Evolutionary conservation across 148 eudicot species (phyloP), one percentile per base, ranked within the genome.

Genomic region (Chenopodium quinoa): DNA sequence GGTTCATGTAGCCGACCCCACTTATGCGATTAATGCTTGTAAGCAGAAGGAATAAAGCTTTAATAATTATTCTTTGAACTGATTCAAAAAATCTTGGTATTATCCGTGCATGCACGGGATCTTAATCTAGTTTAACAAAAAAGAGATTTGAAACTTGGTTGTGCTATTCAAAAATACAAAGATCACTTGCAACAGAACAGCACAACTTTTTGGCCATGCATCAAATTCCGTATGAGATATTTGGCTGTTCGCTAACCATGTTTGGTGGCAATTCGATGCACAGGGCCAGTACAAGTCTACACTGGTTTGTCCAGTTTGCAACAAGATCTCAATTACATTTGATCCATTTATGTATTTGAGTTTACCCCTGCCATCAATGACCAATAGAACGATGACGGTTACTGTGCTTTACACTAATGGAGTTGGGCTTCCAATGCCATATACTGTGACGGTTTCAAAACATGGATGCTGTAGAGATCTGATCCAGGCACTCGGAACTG

Each of bases 211-310:
- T 66, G 25, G n/a, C 37, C 32, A 66, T 46, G 73, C 48, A 31
- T 73, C 7, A 31, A 80, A 12, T 60, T 17, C 17, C 32, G 2
- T 68, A 1, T 47, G 13, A 29, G 20, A 29, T 44, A 27, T 31
- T 60, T n/a, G 46, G 48, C 48, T 25, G 78, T 29, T 32, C 56
- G 62, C 81, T 83, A 23, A 83, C 70, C 52, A 48, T 82, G 56
- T 81, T 19, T 68, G 17, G 0, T 84, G 84, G 54, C 66, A 60
- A 32, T 70, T 25, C 29, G 71, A 78, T 84, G 77, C 65, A 77
- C 97, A 97, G 99, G 99, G 99, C 48, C 99, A 97, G 83, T 97
- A 97, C 87, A 97, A 97, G 88, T 97, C 99, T 71, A 97, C 99
- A 16, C 75, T 97, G 88, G 95, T 97, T 79, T 97, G 99, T 84